Evolutionary conservation across 208 protist species (phyloP).

Genomic region (Crithidia sp.): DNA sequence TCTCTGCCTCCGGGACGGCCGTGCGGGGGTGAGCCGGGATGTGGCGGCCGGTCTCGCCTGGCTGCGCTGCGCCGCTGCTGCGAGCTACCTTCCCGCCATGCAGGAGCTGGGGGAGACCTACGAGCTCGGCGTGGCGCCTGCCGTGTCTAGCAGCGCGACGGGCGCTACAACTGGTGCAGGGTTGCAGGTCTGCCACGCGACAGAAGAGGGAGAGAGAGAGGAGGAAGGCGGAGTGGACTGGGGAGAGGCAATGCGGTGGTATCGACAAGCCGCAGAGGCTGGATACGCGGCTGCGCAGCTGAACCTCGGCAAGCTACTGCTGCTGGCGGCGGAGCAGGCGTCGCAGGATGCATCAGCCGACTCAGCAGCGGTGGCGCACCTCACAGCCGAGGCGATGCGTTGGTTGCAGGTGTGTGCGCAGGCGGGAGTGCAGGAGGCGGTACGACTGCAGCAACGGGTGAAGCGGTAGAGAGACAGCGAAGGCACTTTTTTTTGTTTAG

Average conservation of each 20-base stretch:
- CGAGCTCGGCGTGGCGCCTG: slow-evolving; percentile 46
- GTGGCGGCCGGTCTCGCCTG: slow-evolving; percentile 55
- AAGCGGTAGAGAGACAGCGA: background rate
- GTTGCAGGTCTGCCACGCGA: background rate
- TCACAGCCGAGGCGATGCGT: slow-evolving; percentile 41
- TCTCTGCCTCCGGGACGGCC: slow-evolving; percentile 66
- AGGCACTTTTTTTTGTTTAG: too few species aligned
- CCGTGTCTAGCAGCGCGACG: slow-evolving; percentile 6
- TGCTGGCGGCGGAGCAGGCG: slow-evolving; percentile 46
- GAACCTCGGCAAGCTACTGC: slow-evolving; percentile 78
- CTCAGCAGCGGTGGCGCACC: slow-evolving; percentile 22
- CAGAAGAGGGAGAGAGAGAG: background rate
- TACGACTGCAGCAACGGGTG: slow-evolving; percentile 51
- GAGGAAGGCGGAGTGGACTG: slow-evolving; percentile 53
- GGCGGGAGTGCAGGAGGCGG: slow-evolving; percentile 61
- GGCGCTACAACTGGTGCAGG: too few species aligned
- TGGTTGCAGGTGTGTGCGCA: slow-evolving; percentile 67
- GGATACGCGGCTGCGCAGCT: slow-evolving; percentile 73
- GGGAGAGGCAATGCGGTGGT: slow-evolving; percentile 78
- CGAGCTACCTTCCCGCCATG: slow-evolving; percentile 79
- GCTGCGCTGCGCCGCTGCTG: slow-evolving; percentile 61
- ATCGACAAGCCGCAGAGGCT: slow-evolving; percentile 53
- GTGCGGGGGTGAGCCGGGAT: slow-evolving; percentile 42
- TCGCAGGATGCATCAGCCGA: background rate
- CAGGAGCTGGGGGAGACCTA: slow-evolving; percentile 79